Percentiles rank a stretch among this genome's conserved stretches.
Evolutionary conservation across 345 rosid genomes (phyloP).

Genomic region (Ceriops zippeliana): DNA sequence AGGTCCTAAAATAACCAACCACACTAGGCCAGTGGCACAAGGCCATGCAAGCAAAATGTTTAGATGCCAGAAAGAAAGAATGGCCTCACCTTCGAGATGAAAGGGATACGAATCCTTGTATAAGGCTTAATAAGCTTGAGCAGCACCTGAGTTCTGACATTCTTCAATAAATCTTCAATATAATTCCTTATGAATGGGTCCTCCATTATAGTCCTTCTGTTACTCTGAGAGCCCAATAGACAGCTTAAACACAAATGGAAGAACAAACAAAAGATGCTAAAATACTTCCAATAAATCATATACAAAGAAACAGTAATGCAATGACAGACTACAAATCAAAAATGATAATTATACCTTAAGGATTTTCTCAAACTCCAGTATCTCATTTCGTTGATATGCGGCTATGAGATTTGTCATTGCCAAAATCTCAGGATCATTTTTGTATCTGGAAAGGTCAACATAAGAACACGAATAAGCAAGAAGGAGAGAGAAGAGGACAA

Average conservation of each 20-base stretch:
- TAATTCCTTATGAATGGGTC: slow-evolving; percentile 58
- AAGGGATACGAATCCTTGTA: slow-evolving; percentile 90
- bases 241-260: slow-evolving; percentile 5
- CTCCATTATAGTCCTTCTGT: slow-evolving; percentile 93
- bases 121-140: slow-evolving; percentile 98
- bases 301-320: too few species aligned
- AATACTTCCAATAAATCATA: neutral
- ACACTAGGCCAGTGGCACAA: too few species aligned
- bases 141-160: slow-evolving; percentile 95
- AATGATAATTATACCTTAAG: slow-evolving; percentile 56
- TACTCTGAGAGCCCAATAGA: slow-evolving; percentile 47
- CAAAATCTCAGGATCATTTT: slow-evolving; percentile 97
- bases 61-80: neutral
- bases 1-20: neutral
- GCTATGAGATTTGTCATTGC: slow-evolving; percentile 98
- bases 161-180: slow-evolving; percentile 94
- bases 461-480: neutral
- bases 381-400: slow-evolving; percentile 95
- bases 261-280: neutral
- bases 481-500: neutral
- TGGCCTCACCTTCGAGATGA: slow-evolving; percentile 70
- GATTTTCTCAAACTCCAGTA: slow-evolving; percentile 94
- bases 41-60: neutral
- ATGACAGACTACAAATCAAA: neutral
- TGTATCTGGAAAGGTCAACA: slow-evolving; percentile 53